Percentiles rank a stretch among this genome's conserved stretches.
Conservation (phyloP, 306 rosid genomes). For the Castanea sativa region DNA sequence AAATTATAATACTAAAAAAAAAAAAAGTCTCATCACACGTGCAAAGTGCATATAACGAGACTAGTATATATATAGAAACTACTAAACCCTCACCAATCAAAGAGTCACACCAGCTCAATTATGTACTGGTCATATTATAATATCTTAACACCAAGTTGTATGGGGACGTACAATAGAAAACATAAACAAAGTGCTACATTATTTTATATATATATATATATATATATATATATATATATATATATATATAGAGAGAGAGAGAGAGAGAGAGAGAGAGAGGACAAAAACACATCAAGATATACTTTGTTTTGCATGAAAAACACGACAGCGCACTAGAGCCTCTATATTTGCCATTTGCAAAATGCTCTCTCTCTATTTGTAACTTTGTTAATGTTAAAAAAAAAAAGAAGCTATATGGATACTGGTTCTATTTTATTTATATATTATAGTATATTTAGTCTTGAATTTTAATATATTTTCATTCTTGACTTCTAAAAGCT, state of each 20-base stretch:
- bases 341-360: slow-evolving; percentile 17
- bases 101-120: neutral
- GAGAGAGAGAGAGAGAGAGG: neutral
- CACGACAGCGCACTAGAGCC: slow-evolving; percentile 39
- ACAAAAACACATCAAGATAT: slow-evolving; percentile 28
- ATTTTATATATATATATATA: slow-evolving; percentile 3
- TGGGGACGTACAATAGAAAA: neutral
- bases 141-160: neutral
- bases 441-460: no score
- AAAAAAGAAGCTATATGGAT: no score
- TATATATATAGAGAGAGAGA: neutral
- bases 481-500: no score
- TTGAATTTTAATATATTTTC: no score
- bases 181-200: neutral
- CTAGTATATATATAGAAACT: neutral
- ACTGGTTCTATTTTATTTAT: no score
- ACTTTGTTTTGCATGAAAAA: slow-evolving; percentile 37
- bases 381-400: no score
- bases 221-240: no score
- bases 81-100: neutral
- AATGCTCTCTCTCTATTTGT: neutral
- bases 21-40: no score
- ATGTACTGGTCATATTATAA: neutral
- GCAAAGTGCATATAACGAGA: fast-evolving
- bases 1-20: no score